A percentile compares a stretch with the other conserved stretches of the same genome.
Evolutionary conservation across 2,329 filamentous ascomycete genomes (phyloP).

Genomic region (Dothideomycetes sp.): DNA sequence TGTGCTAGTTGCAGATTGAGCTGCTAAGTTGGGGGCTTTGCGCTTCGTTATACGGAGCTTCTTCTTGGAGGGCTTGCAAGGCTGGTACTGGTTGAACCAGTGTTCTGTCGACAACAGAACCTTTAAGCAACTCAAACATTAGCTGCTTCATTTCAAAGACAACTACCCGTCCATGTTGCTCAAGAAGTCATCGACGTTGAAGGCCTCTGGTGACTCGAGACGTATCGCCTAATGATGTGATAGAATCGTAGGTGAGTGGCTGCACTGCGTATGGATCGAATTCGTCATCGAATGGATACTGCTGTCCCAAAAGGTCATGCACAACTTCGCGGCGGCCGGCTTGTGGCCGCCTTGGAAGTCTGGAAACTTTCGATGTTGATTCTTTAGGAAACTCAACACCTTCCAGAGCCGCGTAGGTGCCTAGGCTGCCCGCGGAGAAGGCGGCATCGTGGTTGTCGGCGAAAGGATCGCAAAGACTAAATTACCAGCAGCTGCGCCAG

Average conservation of each 20-base stretch:
- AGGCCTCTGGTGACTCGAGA: conserved; percentile 7
- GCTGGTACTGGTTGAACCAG: no score
- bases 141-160: no score
- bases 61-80: no score
- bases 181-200: conserved; percentile 9
- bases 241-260: conserved; percentile 13
- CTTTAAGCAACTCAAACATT: no score
- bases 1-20: no score
- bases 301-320: conserved; percentile 5
- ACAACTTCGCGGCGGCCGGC: no score
- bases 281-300: conserved; percentile 11
- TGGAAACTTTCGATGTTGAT: no score
- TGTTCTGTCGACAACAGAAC: not conserved
- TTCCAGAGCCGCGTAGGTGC: conserved; percentile 7
- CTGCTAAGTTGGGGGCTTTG: no score
- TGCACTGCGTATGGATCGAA: conserved; percentile 13
- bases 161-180: no score
- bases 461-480: not conserved
- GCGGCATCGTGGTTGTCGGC: conserved; percentile 3
- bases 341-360: no score
- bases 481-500: no score
- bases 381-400: not conserved
- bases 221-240: conserved; percentile 6
- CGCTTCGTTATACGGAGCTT: no score
- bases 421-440: conserved; percentile 3